Evolutionary conservation across 2,329 filamentous ascomycete genomes (phyloP).

Genomic region (Phialophora expanda): DNA sequence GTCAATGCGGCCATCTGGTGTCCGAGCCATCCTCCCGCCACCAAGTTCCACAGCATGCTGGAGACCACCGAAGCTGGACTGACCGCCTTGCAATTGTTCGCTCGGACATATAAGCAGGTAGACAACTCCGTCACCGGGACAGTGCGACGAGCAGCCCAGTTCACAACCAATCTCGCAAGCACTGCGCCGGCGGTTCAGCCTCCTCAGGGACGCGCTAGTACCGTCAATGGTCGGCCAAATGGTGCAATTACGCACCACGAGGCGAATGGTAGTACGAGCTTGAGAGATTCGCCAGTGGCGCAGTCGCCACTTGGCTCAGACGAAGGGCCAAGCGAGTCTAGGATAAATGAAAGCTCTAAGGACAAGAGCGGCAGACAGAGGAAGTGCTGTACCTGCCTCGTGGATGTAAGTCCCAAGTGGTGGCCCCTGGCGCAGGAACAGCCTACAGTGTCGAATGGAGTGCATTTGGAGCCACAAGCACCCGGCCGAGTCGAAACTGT

Average conservation of each 20-base stretch:
- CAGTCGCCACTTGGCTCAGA: conserved; percentile 30
- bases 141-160: conserved; percentile 84
- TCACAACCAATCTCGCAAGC: conserved; percentile 49
- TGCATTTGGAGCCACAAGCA: conserved; percentile 10
- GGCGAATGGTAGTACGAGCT: conserved; percentile 38
- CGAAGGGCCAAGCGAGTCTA: conserved; percentile 19
- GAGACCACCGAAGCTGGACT: conserved; percentile 73
- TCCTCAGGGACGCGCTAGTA: conserved; percentile 62
- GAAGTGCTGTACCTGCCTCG: conserved; percentile 50
- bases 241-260: conserved; percentile 25
- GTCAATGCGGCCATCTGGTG: conserved; percentile 90
- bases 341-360: not conserved
- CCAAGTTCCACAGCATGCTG: conserved; percentile 75
- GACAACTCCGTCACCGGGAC: conserved; percentile 89
- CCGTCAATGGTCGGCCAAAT: conserved; percentile 50
- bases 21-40: conserved; percentile 72
- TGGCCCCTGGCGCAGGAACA: conserved; percentile 55
- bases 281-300: conserved; percentile 35
- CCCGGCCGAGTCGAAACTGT: conserved; percentile 23
- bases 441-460: conserved; percentile 26
- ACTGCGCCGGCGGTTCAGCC: conserved; percentile 42
- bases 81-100: conserved; percentile 84
- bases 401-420: conserved; percentile 60
- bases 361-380: conserved; percentile 34
- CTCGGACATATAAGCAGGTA: conserved; percentile 90